Evolutionary conservation across 805 yeast species (phyloP), one percentile per base, ranked within the genome.

Genomic region (Novakomyces olei): DNA sequence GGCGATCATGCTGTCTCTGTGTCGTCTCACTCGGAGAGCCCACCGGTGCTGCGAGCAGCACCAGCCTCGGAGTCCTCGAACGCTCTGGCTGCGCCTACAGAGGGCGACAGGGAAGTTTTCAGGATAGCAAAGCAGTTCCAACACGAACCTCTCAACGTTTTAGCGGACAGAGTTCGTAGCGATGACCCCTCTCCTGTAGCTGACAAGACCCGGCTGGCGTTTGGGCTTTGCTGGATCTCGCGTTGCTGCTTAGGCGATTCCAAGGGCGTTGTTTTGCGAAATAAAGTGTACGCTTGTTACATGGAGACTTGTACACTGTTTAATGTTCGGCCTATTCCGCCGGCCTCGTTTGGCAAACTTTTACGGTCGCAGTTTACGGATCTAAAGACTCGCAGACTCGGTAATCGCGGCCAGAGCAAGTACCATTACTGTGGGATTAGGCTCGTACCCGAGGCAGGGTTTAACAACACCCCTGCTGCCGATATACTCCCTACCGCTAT

Each of bases 381-480:
- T 34, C 56, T 78, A 38, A 68, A 70, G 19, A 75, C 88, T 0
- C 63, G 91, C 40, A 61, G 94, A 34, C 56, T 80, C 34, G 94
- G 94, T 2, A 67, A 72, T 49, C 60, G 92, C 32, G 83, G 83
- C 2, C 75, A 72, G 45, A 70, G 85, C 15, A 74, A 74, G 47
- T 81, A 81, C 50, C 91, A 79, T 48, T 80, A 78, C 46, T 75
- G 85, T 50, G 92, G 92, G 2, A 60, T 81, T 33, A 63, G 61
- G 40, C 32, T 29, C 9, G n/a, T n/a, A n/a, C n/a, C n/a, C n/a
- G n/a, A n/a, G n/a, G n/a, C n/a, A n/a, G n/a, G n/a, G n/a, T n/a
- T n/a, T n/a, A n/a, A n/a, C n/a, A n/a, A n/a, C n/a, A n/a, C n/a
- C n/a, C n/a, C n/a, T n/a, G n/a, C n/a, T n/a, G n/a, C n/a, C n/a